Evolutionary conservation across 768 basidiomycete genomes (phyloP), one percentile per base, ranked within the genome.

Genomic region (Pleurotus giganteus): DNA sequence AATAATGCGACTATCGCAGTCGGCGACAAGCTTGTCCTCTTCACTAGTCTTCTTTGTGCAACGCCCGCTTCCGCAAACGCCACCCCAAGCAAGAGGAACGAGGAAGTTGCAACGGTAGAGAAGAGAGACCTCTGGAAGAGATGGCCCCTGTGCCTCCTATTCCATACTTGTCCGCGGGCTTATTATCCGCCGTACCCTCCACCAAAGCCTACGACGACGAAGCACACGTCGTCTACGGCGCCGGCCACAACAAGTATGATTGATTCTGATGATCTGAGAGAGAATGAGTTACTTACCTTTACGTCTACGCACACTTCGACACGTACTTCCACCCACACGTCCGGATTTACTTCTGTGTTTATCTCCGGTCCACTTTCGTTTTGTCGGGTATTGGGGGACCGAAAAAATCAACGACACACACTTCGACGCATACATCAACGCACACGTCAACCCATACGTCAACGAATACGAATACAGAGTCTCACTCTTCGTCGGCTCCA

Each of bases 291-390:
- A 41, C 39, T 41, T 17, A 41, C 27, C 1, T 9, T 9, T 11
- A 45, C 44, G 44, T 41, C 39, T 41, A 50, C 49, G 23, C 49
- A 50, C 34, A 50, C 49, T 32, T 50, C 49, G 4, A 50, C 47
- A 3, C 47, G 36, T 4, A 50, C 47, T 0, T 37, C 47, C 17
- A 49, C 47, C 2, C 47, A 49, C 21, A 50, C 49, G 2, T 50
- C 39, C 7, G 39, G 39, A 41, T 41, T 41, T 41, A 41, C 39
- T 17, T 41, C 39, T 13, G 39, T 41, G 2, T 41, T 41, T 17
- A 41, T 41, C 5, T 41, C 39, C 19, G 39, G 39, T 41, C 39
- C 7, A 41, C 39, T 1, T 41, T 41, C 19, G n/a, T 41, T 7
- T 41, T 17, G 1, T 41, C 39, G 9, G 39, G 39, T n/a, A 17